These are phyloP conservation scores for Suillus subalutaceus DNA, from an alignment of 768 basidiomycete genomes.

Conservation along the genomic window DNA sequence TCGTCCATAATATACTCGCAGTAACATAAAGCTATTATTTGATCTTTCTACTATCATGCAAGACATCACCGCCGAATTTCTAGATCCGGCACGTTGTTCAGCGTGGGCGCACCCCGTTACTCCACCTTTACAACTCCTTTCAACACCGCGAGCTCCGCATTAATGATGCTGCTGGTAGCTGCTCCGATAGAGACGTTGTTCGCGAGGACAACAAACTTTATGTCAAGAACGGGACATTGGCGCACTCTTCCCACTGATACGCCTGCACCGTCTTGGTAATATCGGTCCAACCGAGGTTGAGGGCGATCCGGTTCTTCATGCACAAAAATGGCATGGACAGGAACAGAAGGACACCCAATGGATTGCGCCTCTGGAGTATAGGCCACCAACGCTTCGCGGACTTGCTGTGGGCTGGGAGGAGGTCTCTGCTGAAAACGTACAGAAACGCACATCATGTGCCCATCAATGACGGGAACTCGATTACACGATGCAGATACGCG, in stretches of 20 bases:
- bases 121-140: conserved; percentile 54
- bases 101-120: neutral
- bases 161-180: conserved; percentile 95
- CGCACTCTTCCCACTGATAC: conserved; percentile 90
- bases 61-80: neutral
- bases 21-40: conserved; percentile 13
- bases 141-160: conserved; percentile 91
- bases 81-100: conserved; percentile 1
- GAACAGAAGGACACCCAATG: conserved; percentile 82
- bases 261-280: conserved; percentile 88
- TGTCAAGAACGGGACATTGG: conserved; percentile 88
- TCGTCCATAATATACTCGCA: conserved; percentile 15
- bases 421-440: conserved; percentile 81
- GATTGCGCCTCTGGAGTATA: conserved; percentile 80
- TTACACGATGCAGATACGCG: conserved; percentile 92
- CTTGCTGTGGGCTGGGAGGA: conserved; percentile 84
- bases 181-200: conserved; percentile 97
- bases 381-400: conserved; percentile 74
- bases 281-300: conserved; percentile 90
- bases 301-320: conserved; percentile 93
- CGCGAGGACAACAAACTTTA: conserved; percentile 92
- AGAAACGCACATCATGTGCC: conserved; percentile 90
- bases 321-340: conserved; percentile 82
- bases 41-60: conserved; percentile 6
- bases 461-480: conserved; percentile 94